Evolutionary conservation across 2,329 filamentous ascomycete genomes (phyloP), one percentile per base, ranked within the genome.

Genomic region (Paecilomyces sp.): DNA sequence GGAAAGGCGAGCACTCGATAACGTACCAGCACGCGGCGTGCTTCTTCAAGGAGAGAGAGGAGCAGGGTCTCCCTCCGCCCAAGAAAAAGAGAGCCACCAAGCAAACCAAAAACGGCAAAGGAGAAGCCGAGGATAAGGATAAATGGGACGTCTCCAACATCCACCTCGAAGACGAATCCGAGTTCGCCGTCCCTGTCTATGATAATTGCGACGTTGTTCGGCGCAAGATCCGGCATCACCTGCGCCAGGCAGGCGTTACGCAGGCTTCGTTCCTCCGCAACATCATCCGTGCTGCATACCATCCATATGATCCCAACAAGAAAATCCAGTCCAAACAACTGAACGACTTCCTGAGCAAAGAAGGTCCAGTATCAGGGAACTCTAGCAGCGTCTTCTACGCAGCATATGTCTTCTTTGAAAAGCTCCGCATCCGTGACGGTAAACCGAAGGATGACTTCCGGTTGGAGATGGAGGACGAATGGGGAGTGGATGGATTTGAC

Each of bases 361-460:
- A 78, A 58, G 83, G 83, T 0, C 60, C 76, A 0, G 72, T 70
- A 9, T 73, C 74, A 1, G 83, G 84, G 3, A 82, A 82, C 57
- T 80, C 77, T 2, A 80, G 73, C 57, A 63, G 65, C 8, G 72
- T 81, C 1, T 86, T 80, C 65, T 85, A 86, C 63, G 79, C 77
- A 2, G 76, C 74, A 0, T 86, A 86, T 65, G 77, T 84, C 22
- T 85, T 80, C 68, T 86, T 86, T 64, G 83, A 87, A 72, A 86
- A 86, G 74, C 62, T 81, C 64, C 72, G 83, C 15, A 70, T 86
- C 58, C 76, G 76, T 65, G 74, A 82, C 57, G 72, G 74, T 0
- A 84, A 82, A 69, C 72, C 78, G 53, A 85, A 85, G 74, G 76
- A 70, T 18, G 77, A 80, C 66, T 77, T 79, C 65, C 72, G 83